phyloP scores from a whole-genome alignment of 2,329 filamentous ascomycete genomes.

The Aspergillus sp. region DNA sequence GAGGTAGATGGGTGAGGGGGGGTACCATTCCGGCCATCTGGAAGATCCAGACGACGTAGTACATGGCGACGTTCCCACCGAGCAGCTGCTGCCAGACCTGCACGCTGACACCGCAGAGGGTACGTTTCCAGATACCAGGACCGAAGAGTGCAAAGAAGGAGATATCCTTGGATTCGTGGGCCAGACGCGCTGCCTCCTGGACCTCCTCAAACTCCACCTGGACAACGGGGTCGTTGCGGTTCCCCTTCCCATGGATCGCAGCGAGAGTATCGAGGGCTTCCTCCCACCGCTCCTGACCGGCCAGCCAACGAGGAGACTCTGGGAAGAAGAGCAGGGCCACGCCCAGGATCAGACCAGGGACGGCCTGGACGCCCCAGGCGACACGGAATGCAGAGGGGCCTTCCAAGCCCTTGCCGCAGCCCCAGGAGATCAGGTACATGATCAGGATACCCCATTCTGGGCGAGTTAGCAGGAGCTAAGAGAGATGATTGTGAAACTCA shows the following conservation, averaged over 20 bases:
- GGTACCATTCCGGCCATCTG: slow-evolving; percentile 56
- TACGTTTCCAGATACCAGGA: slow-evolving; percentile 52
- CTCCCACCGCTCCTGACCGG: slow-evolving; percentile 59
- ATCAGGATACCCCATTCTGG: slow-evolving; percentile 33
- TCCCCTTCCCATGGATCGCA: slow-evolving; percentile 57
- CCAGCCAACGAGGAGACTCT: slow-evolving; percentile 62
- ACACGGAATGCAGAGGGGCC: slow-evolving; percentile 55
- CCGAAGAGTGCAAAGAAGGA: slow-evolving; percentile 47
- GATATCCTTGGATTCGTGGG: slow-evolving; percentile 33
- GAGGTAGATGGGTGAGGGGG: not conserved
- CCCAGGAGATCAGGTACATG: slow-evolving; percentile 46
- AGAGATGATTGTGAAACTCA: not conserved
- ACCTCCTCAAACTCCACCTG: slow-evolving; percentile 52
- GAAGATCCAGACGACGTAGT: slow-evolving; percentile 63
- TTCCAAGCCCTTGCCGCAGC: slow-evolving; percentile 33
- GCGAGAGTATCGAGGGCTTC: slow-evolving; percentile 54
- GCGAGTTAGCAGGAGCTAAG: not conserved
- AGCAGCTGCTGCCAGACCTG: slow-evolving; percentile 60
- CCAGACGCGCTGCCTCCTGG: slow-evolving; percentile 32
- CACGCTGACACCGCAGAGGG: slow-evolving; percentile 52
- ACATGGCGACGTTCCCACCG: slow-evolving; percentile 59
- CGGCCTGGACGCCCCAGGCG: slow-evolving; percentile 63
- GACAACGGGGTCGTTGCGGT: slow-evolving; percentile 55
- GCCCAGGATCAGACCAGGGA: slow-evolving; percentile 59
- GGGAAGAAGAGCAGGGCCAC: slow-evolving; percentile 58